Evolutionary conservation across 2,329 filamentous ascomycete species (phyloP).

Genomic region (Fusarium circinatum): DNA sequence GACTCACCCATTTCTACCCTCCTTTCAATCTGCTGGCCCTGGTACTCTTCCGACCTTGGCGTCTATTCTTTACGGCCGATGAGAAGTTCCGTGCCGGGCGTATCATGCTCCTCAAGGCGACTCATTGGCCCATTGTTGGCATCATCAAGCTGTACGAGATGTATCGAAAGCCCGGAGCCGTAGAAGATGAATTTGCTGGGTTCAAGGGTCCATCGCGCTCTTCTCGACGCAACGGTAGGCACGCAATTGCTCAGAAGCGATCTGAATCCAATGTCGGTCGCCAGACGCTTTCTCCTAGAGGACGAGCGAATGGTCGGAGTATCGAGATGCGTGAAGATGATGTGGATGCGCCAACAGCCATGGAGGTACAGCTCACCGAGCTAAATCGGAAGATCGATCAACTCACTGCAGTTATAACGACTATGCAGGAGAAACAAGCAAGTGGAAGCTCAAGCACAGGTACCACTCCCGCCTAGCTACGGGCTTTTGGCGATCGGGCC

Average conservation of each 20-base stretch:
- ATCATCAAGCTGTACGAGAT: constrained; percentile 75
- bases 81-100: constrained; percentile 69
- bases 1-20: constrained; percentile 76
- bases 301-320: constrained; percentile 27
- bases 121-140: constrained; percentile 75
- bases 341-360: constrained; percentile 51
- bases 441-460: constrained; percentile 8
- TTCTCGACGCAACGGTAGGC: constrained; percentile 35
- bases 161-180: constrained; percentile 51
- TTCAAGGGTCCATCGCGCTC: constrained; percentile 59
- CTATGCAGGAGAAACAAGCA: constrained; percentile 56
- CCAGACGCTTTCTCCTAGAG: constrained; percentile 28
- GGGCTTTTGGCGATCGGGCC: constrained; percentile 10
- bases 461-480: constrained; percentile 19
- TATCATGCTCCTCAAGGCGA: constrained; percentile 70
- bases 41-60: constrained; percentile 75
- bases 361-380: constrained; percentile 65
- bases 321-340: constrained; percentile 48
- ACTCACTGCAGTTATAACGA: constrained; percentile 63
- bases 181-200: constrained; percentile 57
- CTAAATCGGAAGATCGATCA: constrained; percentile 68
- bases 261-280: constrained; percentile 32
- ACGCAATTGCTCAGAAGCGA: constrained; percentile 25
- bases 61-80: constrained; percentile 73
- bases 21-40: constrained; percentile 80